phyloP scores from a whole-genome alignment of 345 rosid species.

The Citrus medica region DNA sequence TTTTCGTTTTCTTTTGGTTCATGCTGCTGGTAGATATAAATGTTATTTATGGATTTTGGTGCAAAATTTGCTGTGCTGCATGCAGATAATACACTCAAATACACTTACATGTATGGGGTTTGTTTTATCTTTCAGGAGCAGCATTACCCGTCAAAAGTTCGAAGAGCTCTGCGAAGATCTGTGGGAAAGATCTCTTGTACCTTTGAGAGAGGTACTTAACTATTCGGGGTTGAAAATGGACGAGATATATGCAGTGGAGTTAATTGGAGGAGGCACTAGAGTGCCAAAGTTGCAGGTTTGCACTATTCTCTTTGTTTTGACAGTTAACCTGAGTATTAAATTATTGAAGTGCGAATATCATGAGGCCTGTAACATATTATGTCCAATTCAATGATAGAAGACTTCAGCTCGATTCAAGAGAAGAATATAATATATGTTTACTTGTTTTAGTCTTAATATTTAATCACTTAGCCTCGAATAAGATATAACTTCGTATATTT shows the following conservation, averaged over 20 bases:
- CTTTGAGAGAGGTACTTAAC: conserved; percentile 72
- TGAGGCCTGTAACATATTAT: background rate
- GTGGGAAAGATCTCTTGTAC: conserved; percentile 88
- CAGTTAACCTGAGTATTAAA: background rate
- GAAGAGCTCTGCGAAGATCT: conserved; percentile 94
- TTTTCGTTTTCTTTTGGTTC: background rate
- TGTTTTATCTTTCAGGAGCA: conserved; percentile 65
- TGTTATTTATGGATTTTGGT: background rate
- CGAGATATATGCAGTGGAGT: conserved; percentile 84
- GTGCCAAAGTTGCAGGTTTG: conserved; percentile 99
- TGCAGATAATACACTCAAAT: background rate
- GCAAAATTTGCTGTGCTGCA: background rate
- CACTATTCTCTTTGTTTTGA: conserved; percentile 11
- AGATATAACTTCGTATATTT: background rate
- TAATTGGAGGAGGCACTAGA: conserved; percentile 97
- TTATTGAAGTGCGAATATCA: background rate
- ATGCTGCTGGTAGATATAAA: background rate
- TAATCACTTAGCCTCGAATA: background rate
- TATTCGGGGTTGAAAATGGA: conserved; percentile 72
- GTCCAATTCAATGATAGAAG: background rate
- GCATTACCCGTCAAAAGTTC: conserved; percentile 88
- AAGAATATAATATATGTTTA: background rate
- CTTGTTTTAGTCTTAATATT: background rate
- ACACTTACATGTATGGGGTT: background rate
- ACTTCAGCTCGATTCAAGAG: background rate